Evolutionary conservation across 176 grass and related monocot genomes (phyloP).

Genomic region (Triticum turgidum): DNA sequence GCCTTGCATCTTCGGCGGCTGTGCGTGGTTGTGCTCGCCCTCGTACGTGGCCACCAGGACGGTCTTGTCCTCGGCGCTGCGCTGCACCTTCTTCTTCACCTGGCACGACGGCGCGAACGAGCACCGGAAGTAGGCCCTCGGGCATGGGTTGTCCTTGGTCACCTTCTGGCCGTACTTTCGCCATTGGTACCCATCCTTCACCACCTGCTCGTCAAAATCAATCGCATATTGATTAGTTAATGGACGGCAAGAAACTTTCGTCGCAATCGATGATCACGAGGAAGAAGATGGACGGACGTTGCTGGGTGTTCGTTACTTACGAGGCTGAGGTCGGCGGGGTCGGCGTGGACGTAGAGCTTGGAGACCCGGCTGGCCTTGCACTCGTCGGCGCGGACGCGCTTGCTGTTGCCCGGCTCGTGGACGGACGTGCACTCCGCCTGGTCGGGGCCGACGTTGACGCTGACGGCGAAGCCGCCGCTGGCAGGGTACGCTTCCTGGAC

Average conservation of each 20-base stretch:
- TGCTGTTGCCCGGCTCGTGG: constrained; percentile 26
- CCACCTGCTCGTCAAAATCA: constrained; percentile 37
- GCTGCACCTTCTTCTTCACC: constrained; percentile 98
- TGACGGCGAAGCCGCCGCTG: not conserved
- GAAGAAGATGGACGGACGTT: not conserved
- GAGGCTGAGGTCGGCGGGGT: constrained; percentile 64
- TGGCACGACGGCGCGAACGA: constrained; percentile 76
- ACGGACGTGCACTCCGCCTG: constrained; percentile 49
- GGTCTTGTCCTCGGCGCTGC: constrained; percentile 66
- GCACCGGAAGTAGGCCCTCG: constrained; percentile 85
- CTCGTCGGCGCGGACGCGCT: constrained; percentile 37
- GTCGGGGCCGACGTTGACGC: not conserved
- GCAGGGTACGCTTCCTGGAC: too few relatives aligned
- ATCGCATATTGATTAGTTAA: not conserved
- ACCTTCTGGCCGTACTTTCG: constrained; percentile 97
- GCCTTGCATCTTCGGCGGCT: constrained; percentile 38
- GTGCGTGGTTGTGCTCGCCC: constrained; percentile 80
- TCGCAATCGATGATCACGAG: not conserved
- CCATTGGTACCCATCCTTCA: constrained; percentile 94
- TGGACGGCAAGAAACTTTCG: not conserved
- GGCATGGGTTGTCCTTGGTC: constrained; percentile 90
- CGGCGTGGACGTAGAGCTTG: constrained; percentile 48
- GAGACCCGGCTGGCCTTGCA: constrained; percentile 49
- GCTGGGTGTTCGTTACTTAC: constrained; percentile 37
- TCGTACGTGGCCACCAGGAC: constrained; percentile 83